Evolutionary conservation across 129 eudicot species (phyloP).

Genomic region (Rutidosis leptorrhynchoides): DNA sequence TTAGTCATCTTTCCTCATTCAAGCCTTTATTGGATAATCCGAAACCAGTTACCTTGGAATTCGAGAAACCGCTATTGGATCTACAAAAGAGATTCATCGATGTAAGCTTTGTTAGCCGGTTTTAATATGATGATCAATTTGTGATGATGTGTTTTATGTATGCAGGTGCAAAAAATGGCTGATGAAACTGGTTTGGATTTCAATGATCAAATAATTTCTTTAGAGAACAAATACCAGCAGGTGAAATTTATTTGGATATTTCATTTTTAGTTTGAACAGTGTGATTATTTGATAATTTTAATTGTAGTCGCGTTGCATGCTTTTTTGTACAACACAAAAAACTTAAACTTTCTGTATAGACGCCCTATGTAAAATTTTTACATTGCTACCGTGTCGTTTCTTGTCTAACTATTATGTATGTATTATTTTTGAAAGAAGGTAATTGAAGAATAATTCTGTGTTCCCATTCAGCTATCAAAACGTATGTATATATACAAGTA

Average conservation of each 20-base stretch:
- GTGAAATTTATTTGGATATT: conserved; percentile 39
- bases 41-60: conserved; percentile 80
- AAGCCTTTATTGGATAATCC: conserved; percentile 78
- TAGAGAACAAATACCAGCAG: conserved; percentile 82
- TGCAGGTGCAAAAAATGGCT: conserved; percentile 91
- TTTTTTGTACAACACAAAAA: no score
- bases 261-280: conserved; percentile 10
- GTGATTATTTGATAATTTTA: not conserved
- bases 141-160: conserved; percentile 12
- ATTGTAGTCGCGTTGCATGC: no score
- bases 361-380: no score
- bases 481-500: no score
- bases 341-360: no score
- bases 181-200: conserved; percentile 87
- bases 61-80: conserved; percentile 85
- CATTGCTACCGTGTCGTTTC: conserved; percentile 8
- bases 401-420: conserved; percentile 10
- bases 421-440: no score
- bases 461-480: no score
- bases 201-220: conserved; percentile 60
- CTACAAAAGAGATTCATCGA: conserved; percentile 69
- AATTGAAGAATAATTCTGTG: no score
- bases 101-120: conserved; percentile 35
- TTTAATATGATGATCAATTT: not conserved
- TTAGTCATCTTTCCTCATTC: conserved; percentile 77